Conservation (phyloP, 2,329 filamentous ascomycete genomes). For the Cyphellophora attinorum region DNA sequence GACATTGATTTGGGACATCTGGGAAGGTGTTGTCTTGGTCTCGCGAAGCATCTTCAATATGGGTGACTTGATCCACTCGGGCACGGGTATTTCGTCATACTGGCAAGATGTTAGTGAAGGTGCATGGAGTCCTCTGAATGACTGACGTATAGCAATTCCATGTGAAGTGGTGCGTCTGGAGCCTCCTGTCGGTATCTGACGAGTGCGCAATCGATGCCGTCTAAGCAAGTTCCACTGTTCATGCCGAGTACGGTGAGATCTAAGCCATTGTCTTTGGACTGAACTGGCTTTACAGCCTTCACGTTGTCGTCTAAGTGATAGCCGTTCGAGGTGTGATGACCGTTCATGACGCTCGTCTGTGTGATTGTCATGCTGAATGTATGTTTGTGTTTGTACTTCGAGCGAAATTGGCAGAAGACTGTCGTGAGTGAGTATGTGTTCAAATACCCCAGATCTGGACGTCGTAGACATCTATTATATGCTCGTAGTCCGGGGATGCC, state of each 20-base stretch:
- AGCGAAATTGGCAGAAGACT: no score
- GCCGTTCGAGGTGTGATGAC: background rate
- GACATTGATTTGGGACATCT: slow-evolving; percentile 47
- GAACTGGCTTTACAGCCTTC: background rate
- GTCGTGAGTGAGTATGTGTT: no score
- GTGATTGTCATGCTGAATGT: background rate
- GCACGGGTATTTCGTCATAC: slow-evolving; percentile 45
- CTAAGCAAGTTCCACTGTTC: slow-evolving; percentile 45
- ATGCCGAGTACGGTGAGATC: slow-evolving; percentile 42
- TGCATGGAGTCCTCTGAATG: slow-evolving; percentile 49
- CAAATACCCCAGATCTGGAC: no score
- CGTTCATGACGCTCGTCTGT: background rate
- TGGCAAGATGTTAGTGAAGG: slow-evolving; percentile 31
- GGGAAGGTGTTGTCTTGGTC: slow-evolving; percentile 41
- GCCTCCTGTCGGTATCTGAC: slow-evolving; percentile 42
- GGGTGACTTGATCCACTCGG: slow-evolving; percentile 42
- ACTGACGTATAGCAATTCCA: slow-evolving; percentile 43
- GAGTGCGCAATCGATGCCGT: slow-evolving; percentile 49
- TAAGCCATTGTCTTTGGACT: no score
- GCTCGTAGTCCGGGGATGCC: no score
- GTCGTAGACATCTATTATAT: no score
- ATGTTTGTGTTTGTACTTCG: no score
- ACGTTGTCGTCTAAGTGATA: background rate
- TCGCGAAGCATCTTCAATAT: slow-evolving; percentile 48
- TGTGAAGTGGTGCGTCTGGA: slow-evolving; percentile 34